Evolutionary conservation across 1,139 yeast genomes (phyloP), one percentile per base, ranked within the genome.

Genomic region (Zygoascus sp.): DNA sequence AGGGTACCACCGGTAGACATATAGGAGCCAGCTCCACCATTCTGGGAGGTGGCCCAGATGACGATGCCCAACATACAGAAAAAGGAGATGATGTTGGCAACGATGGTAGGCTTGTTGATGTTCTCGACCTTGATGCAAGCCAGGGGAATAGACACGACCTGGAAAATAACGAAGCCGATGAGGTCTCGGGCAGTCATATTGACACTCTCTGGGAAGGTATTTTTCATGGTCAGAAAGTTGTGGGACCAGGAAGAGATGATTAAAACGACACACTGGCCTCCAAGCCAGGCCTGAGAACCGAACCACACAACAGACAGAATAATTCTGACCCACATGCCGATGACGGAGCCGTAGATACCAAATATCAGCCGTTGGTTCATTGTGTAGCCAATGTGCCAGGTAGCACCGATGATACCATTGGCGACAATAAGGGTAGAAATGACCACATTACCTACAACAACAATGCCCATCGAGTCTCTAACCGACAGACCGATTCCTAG

Each of bases 391-490:
- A 63, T 55, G 45, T 63, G 66, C 56, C 60, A 64, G 36, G 53
- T 53, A 10, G 63, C 54, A 19, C 67, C 67, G 15, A 56, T 56
- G 50, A 57, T 62, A 15, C 63, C 61, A 44, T 58, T 58, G 13
- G 56, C 42, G 8, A 62, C 47, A 17, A 59, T 56, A 25, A 55
- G 36, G 11, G 45, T 42, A 5, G 53, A 46, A n/a, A 59, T 47
- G 13, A 61, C 42, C 34, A 52, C 44, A 35, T 59, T 55, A 7
- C 56, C 61, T 6, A 67, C 38, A 16, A 64, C 60, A 15, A 67
- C 50, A 2, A 65, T 63, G n/a, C 69, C 70, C 63, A 67, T 66
- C 2, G 68, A 50, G 39, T 65, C 64, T 17, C 62, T 63, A 30
- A 66, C 61, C 36, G 63, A 19, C 20, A 60, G 50, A n/a, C 65